Percentiles rank a stretch among this genome's conserved stretches.
Evolutionary conservation across 148 eudicot genomes (phyloP).

Genomic region (Pouteria glomerata): DNA sequence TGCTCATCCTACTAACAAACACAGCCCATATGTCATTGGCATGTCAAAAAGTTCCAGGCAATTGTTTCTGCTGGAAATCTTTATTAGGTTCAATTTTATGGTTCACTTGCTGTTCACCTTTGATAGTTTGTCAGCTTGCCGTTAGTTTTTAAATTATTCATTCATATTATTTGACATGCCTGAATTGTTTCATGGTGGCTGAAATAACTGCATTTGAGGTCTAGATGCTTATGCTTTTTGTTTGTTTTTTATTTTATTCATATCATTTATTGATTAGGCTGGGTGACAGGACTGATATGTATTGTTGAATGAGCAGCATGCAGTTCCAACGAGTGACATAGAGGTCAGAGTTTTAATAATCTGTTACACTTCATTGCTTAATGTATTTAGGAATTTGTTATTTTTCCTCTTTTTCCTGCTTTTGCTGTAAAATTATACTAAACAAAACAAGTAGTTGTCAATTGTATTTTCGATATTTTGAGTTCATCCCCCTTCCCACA

Average conservation of each 20-base stretch:
- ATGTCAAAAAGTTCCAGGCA: background rate
- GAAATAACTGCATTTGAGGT: background rate
- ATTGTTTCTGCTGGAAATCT: background rate
- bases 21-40: background rate
- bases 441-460: background rate
- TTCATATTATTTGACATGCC: background rate
- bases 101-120: background rate
- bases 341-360: slow-evolving; percentile 51
- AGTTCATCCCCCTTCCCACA: background rate
- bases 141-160: background rate
- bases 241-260: slow-evolving; percentile 16
- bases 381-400: background rate
- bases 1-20: no score
- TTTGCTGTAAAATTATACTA: background rate
- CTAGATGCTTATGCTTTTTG: background rate
- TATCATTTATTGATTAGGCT: slow-evolving; percentile 57
- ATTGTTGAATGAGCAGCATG: slow-evolving; percentile 68
- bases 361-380: background rate
- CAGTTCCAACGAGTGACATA: slow-evolving; percentile 31
- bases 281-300: slow-evolving; percentile 68
- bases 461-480: background rate
- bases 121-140: background rate
- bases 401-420: background rate
- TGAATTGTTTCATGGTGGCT: background rate
- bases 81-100: background rate